phyloP scores from a whole-genome alignment of 2,329 filamentous ascomycete genomes.

The Penicillium glabrum region DNA sequence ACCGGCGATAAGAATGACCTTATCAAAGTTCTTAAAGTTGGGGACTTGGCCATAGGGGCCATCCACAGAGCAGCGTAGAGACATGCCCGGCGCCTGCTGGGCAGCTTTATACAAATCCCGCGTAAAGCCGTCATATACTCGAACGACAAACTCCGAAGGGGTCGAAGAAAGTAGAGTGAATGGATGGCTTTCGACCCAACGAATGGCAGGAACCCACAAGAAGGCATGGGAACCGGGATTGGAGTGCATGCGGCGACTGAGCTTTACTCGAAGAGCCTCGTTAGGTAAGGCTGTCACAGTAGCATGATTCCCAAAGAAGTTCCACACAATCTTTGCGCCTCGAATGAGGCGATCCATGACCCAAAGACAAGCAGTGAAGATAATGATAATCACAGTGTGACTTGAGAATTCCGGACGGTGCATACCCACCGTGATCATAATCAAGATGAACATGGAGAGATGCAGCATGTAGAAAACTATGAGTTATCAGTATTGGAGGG shows the following conservation, averaged over 20 bases:
- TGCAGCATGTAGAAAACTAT: constrained; percentile 14
- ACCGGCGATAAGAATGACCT: constrained; percentile 13
- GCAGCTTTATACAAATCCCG: constrained; percentile 8
- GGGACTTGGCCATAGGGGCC: constrained; percentile 18
- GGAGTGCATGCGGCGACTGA: constrained; percentile 52
- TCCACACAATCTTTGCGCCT: constrained; percentile 47
- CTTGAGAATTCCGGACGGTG: constrained; percentile 51
- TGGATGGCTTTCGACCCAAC: constrained; percentile 57
- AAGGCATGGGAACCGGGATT: constrained; percentile 62
- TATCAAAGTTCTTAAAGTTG: constrained; percentile 15
- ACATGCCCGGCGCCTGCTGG: constrained; percentile 5
- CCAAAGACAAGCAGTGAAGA: constrained; percentile 52
- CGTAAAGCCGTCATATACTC: constrained; percentile 20
- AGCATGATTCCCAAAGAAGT: constrained; percentile 47
- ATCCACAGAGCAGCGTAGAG: constrained; percentile 17
- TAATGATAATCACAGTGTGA: constrained; percentile 45
- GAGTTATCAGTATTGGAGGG: not conserved
- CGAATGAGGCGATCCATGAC: constrained; percentile 53
- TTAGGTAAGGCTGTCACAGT: constrained; percentile 55
- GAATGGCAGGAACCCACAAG: constrained; percentile 62
- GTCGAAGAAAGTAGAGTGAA: constrained; percentile 17
- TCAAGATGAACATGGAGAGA: constrained; percentile 9
- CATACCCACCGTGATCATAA: constrained; percentile 9
- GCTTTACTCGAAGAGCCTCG: constrained; percentile 56
- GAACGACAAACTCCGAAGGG: constrained; percentile 17